phyloP scores from a whole-genome alignment of 345 rosid genomes.

The Clausena lansium region DNA sequence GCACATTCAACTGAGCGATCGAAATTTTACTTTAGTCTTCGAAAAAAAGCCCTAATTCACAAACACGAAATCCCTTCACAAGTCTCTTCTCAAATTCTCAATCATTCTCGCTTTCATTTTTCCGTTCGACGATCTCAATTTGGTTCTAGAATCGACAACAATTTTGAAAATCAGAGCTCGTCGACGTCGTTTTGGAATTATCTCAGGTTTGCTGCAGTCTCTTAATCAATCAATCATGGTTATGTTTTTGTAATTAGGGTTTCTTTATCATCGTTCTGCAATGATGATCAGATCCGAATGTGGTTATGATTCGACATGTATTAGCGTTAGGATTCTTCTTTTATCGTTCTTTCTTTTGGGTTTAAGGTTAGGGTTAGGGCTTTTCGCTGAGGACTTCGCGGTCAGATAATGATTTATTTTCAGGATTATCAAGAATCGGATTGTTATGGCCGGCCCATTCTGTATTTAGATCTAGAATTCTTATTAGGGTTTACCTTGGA shows the following conservation, averaged over 20 bases:
- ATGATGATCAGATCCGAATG: neutral
- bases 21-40: too few species aligned
- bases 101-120: too few species aligned
- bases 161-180: too few species aligned
- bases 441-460: neutral
- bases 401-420: neutral
- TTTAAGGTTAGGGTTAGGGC: neutral
- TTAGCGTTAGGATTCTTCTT: too few species aligned
- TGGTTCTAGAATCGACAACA: too few species aligned
- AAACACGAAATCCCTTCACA: too few species aligned
- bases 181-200: neutral
- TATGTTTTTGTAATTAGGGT: neutral
- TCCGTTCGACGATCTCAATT: too few species aligned
- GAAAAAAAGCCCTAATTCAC: too few species aligned
- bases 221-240: neutral
- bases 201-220: constrained; percentile 10
- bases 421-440: neutral
- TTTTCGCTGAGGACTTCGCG: neutral
- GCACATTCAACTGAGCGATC: too few species aligned
- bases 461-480: neutral
- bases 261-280: neutral
- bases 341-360: neutral
- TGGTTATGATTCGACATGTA: neutral
- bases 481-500: too few species aligned
- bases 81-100: too few species aligned